Conservation (phyloP, 305 asterid species). For the Solanum chacoense region DNA sequence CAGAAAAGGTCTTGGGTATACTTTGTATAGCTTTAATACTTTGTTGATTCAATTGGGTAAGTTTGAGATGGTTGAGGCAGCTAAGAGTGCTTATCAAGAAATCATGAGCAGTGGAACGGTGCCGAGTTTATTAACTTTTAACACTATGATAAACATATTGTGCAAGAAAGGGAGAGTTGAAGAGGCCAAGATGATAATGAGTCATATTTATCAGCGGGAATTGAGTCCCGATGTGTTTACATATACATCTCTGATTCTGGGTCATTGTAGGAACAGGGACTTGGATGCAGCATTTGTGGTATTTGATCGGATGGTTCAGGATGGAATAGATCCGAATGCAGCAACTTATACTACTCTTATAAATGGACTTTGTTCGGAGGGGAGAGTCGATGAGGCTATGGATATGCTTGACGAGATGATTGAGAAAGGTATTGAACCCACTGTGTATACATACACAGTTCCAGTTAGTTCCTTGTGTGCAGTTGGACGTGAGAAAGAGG, state of each 20-base stretch:
- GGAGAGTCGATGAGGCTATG: slow-evolving; percentile 61
- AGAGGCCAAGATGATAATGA: slow-evolving; percentile 59
- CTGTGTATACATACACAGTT: slow-evolving; percentile 60
- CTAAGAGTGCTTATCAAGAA: slow-evolving; percentile 35
- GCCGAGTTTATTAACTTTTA: slow-evolving; percentile 63
- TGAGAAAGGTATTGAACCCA: slow-evolving; percentile 52
- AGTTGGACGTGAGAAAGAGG: slow-evolving; percentile 52
- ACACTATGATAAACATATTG: slow-evolving; percentile 69
- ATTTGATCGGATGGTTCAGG: slow-evolving; percentile 64
- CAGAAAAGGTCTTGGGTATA: slow-evolving; percentile 27
- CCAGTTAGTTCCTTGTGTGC: slow-evolving; percentile 54
- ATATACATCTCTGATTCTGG: slow-evolving; percentile 66
- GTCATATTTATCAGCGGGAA: slow-evolving; percentile 43
- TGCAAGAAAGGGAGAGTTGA: slow-evolving; percentile 70
- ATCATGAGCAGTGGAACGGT: slow-evolving; percentile 42
- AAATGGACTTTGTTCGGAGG: slow-evolving; percentile 67
- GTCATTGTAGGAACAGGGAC: slow-evolving; percentile 62
- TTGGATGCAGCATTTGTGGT: slow-evolving; percentile 54
- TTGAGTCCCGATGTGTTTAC: slow-evolving; percentile 79
- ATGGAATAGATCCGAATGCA: slow-evolving; percentile 59
- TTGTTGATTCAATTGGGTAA: slow-evolving; percentile 75
- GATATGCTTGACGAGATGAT: slow-evolving; percentile 61
- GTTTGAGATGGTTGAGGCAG: slow-evolving; percentile 55
- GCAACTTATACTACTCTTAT: slow-evolving; percentile 59
- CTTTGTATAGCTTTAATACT: slow-evolving; percentile 66